Conservation (phyloP, 2,329 filamentous ascomycete genomes). For the Zymoseptoria ardabiliae region DNA sequence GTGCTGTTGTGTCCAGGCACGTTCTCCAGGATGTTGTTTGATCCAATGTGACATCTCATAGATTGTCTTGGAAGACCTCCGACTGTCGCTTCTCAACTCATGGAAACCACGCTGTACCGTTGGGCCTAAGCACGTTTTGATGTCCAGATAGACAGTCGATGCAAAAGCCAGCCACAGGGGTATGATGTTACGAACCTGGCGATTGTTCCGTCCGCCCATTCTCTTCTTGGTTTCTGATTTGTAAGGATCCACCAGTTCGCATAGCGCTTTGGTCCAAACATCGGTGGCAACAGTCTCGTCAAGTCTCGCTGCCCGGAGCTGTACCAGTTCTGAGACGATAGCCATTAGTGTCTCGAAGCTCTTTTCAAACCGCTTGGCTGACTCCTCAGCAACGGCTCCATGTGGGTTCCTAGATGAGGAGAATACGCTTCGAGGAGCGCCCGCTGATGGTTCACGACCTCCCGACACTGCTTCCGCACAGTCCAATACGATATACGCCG, state of each 20-base stretch:
- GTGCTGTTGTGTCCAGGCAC: not conserved
- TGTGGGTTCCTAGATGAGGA: not conserved
- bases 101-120: not conserved
- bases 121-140: not conserved
- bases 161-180: constrained; percentile 1
- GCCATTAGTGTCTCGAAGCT: not conserved
- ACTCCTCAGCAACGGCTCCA: not conserved
- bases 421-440: not conserved
- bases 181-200: not conserved
- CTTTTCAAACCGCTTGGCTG: not conserved
- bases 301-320: not conserved
- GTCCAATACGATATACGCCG: constrained; percentile 1
- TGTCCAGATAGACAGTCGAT: constrained; percentile 1
- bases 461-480: not conserved
- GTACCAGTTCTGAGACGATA: not conserved
- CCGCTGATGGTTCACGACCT: not conserved
- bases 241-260: not conserved
- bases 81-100: not conserved
- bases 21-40: not conserved
- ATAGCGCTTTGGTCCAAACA: constrained; percentile 1
- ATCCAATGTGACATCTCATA: not conserved
- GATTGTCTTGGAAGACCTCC: not conserved
- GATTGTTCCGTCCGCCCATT: constrained; percentile 1
- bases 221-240: constrained; percentile 1
- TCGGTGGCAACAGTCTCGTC: not conserved